Percentiles rank a stretch among this genome's conserved stretches.
These are phyloP conservation scores for Septoria linicola DNA, from an alignment of 2,329 filamentous ascomycete genomes.

Conservation along the genomic window DNA sequence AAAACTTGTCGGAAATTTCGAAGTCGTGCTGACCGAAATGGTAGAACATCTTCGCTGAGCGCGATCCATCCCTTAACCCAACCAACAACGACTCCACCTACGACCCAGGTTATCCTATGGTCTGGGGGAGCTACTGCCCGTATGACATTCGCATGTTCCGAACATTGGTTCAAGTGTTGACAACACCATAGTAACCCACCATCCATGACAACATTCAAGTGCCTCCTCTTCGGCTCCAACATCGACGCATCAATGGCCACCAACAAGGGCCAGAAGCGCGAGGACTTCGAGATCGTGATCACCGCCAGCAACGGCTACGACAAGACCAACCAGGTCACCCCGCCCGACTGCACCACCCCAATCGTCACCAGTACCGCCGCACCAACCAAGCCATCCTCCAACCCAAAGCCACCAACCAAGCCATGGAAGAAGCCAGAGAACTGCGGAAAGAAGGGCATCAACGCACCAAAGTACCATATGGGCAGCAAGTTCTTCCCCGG, in stretches of 20 bases:
- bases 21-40: neutral
- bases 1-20: neutral
- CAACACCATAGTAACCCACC: conserved; percentile 22
- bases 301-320: conserved; percentile 31
- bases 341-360: conserved; percentile 15
- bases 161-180: neutral
- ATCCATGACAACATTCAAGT: conserved; percentile 36
- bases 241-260: conserved; percentile 31
- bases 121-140: conserved; percentile 30
- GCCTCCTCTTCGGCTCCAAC: conserved; percentile 36
- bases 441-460: conserved; percentile 25
- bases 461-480: conserved; percentile 24
- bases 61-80: conserved; percentile 28
- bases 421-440: conserved; percentile 16
- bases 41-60: conserved; percentile 26
- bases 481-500: conserved; percentile 34
- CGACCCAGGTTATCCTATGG: conserved; percentile 22
- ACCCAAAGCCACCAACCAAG: conserved; percentile 8
- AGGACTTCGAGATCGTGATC: conserved; percentile 33
- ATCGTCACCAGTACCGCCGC: conserved; percentile 2
- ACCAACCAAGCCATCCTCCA: conserved; percentile 2
- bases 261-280: conserved; percentile 27
- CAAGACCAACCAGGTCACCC: conserved; percentile 27
- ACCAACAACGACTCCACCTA: conserved; percentile 27
- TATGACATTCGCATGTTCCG: neutral